Conservation (phyloP, 2,329 filamentous ascomycete species). For the Sarocladium strictum region DNA sequence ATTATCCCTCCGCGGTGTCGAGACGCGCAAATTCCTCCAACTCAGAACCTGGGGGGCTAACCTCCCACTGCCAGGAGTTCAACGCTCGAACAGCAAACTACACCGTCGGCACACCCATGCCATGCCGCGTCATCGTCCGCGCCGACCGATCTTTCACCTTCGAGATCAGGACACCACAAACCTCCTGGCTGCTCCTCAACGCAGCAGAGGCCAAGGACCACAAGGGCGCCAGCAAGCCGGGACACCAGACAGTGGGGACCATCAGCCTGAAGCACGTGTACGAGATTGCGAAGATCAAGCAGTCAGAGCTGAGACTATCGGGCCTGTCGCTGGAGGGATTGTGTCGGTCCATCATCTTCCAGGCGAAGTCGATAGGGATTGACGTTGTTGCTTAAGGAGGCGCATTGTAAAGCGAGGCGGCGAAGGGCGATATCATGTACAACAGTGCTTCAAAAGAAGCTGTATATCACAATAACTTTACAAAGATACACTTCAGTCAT, state of each 20-base stretch:
- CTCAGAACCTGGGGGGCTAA: constrained; percentile 10
- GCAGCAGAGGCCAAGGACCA: constrained; percentile 69
- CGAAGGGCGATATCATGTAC: constrained; percentile 4
- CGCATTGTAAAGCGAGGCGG: not conserved
- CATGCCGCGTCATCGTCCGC: constrained; percentile 84
- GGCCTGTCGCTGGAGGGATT: constrained; percentile 65
- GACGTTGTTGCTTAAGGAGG: constrained; percentile 54
- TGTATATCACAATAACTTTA: constrained; percentile 7
- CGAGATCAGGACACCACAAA: constrained; percentile 90
- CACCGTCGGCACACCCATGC: constrained; percentile 74
- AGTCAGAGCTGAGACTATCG: constrained; percentile 66
- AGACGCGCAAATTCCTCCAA: not conserved
- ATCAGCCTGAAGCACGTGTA: constrained; percentile 93
- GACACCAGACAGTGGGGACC: constrained; percentile 72
- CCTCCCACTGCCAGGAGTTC: constrained; percentile 65
- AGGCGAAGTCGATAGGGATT: constrained; percentile 71
- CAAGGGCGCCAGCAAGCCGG: constrained; percentile 72
- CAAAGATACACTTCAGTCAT: not conserved
- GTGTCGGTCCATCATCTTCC: constrained; percentile 67
- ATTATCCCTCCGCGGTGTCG: not conserved
- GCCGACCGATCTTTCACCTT: constrained; percentile 92
- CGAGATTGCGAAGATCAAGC: constrained; percentile 97
- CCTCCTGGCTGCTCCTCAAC: constrained; percentile 80
- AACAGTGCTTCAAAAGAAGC: constrained; percentile 13
- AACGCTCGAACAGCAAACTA: constrained; percentile 90